Evolutionary conservation across 2,329 filamentous ascomycete genomes (phyloP).

Genomic region (Dactylellina leptospora): DNA sequence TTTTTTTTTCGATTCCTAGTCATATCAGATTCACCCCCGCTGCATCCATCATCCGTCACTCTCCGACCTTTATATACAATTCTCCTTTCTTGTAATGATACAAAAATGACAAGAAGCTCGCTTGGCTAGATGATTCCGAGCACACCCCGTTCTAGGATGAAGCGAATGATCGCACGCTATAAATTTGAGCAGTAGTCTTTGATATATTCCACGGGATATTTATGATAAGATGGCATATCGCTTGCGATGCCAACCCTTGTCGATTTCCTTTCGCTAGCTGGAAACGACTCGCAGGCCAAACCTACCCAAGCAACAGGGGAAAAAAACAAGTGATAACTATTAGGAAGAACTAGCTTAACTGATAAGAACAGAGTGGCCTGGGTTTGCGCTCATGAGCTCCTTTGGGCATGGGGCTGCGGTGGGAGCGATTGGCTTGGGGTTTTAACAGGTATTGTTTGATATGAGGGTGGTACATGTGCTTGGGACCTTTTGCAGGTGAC

Average conservation of each 20-base stretch:
- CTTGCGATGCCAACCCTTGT: too few relatives aligned
- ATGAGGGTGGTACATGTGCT: too few relatives aligned
- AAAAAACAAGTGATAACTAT: not conserved
- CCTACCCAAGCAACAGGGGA: too few relatives aligned
- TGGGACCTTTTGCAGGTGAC: slow-evolving; percentile 20
- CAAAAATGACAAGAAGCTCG: slow-evolving; percentile 47
- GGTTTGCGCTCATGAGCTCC: not conserved
- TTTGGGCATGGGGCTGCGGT: not conserved
- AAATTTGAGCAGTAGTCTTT: not conserved
- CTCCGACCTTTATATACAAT: slow-evolving; percentile 17
- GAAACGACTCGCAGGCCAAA: too few relatives aligned
- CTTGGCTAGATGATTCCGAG: slow-evolving; percentile 32
- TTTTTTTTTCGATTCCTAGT: slow-evolving; percentile 17
- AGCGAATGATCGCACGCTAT: too few relatives aligned
- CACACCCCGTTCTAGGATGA: slow-evolving; percentile 16
- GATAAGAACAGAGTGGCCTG: too few relatives aligned
- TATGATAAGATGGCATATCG: not conserved
- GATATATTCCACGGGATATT: not conserved
- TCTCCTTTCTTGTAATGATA: slow-evolving; percentile 49
- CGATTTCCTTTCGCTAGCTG: too few relatives aligned
- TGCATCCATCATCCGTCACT: too few relatives aligned
- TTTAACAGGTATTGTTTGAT: slow-evolving; percentile 10
- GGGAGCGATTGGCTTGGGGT: slow-evolving; percentile 8
- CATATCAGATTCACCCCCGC: slow-evolving; percentile 13
- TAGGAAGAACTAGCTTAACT: not conserved